These are phyloP conservation scores for Fusarium camptoceras DNA, from an alignment of 2,329 filamentous ascomycete species.

Conservation along the genomic window DNA sequence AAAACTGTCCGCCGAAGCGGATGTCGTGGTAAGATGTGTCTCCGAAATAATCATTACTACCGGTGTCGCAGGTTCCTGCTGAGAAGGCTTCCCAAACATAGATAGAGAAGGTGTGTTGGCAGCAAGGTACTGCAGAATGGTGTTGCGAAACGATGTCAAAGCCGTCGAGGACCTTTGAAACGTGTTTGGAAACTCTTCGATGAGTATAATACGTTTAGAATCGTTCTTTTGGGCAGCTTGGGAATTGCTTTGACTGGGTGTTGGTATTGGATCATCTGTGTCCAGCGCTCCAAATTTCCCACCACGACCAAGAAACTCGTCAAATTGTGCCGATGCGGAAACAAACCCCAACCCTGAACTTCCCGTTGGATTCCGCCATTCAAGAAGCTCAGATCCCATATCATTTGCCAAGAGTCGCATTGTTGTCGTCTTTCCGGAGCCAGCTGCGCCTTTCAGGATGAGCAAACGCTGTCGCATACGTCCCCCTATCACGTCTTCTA, in stretches of 20 bases:
- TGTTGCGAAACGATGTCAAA: constrained; percentile 77
- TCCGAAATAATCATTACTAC: constrained; percentile 93
- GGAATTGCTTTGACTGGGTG: constrained; percentile 43
- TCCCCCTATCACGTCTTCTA: constrained; percentile 78
- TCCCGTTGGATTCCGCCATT: constrained; percentile 88
- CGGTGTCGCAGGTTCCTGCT: constrained; percentile 68
- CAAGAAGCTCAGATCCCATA: constrained; percentile 81
- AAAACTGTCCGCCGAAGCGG: constrained; percentile 88
- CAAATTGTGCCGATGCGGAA: constrained; percentile 84
- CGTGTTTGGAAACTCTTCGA: constrained; percentile 86
- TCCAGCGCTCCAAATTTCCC: constrained; percentile 83
- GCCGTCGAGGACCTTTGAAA: constrained; percentile 73
- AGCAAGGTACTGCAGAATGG: constrained; percentile 80
- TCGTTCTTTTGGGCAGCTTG: constrained; percentile 33
- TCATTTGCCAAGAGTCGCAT: constrained; percentile 80
- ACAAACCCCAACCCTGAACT: constrained; percentile 70
- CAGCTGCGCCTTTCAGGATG: constrained; percentile 89
- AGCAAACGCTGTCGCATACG: constrained; percentile 77
- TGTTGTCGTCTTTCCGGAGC: constrained; percentile 93
- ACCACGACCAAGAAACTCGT: constrained; percentile 88
- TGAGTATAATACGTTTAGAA: constrained; percentile 70
- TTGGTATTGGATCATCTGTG: constrained; percentile 47
- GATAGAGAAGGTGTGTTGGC: constrained; percentile 70
- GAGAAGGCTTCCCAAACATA: constrained; percentile 57
- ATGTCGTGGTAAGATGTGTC: constrained; percentile 85